Conservation (phyloP, 345 rosid species). For the Hypericum androsaemum region DNA sequence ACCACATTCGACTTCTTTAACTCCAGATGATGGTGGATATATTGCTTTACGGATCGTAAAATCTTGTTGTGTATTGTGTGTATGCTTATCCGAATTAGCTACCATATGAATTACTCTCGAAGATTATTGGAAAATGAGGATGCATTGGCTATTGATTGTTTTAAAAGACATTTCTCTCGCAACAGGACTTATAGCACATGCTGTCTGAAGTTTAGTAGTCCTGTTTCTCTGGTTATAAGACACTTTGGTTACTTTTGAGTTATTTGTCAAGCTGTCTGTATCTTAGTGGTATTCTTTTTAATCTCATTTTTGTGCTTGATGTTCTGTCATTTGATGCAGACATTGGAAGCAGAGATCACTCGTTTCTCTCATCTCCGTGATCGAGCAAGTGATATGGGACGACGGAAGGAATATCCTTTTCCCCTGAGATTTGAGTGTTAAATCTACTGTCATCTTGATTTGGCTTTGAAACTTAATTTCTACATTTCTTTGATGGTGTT, state of each 20-base stretch:
- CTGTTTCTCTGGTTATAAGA: too few species aligned
- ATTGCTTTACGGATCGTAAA: background rate
- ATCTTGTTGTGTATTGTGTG: too few species aligned
- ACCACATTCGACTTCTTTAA: background rate
- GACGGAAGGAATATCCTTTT: slow-evolving; percentile 95
- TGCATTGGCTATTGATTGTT: too few species aligned
- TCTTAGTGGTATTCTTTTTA: slow-evolving; percentile 5
- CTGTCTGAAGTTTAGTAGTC: too few species aligned
- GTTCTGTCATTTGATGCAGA: slow-evolving; percentile 38
- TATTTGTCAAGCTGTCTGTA: background rate
- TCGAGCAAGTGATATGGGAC: slow-evolving; percentile 97
- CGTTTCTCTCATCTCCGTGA: slow-evolving; percentile 92
- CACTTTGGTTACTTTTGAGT: background rate
- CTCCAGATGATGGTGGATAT: background rate
- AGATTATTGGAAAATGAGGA: too few species aligned
- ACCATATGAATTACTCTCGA: too few species aligned
- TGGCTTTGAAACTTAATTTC: background rate
- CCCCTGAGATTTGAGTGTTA: background rate
- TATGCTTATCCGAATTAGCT: too few species aligned
- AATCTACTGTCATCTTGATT: background rate
- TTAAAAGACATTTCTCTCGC: too few species aligned
- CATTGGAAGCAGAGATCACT: slow-evolving; percentile 74
- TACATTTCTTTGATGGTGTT: background rate
- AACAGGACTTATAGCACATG: too few species aligned
- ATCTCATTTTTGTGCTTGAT: slow-evolving; percentile 6